Percentiles rank a stretch among this genome's conserved stretches.
phyloP scores from a whole-genome alignment of 345 rosid genomes.

The Eucalyptus pauciflora region DNA sequence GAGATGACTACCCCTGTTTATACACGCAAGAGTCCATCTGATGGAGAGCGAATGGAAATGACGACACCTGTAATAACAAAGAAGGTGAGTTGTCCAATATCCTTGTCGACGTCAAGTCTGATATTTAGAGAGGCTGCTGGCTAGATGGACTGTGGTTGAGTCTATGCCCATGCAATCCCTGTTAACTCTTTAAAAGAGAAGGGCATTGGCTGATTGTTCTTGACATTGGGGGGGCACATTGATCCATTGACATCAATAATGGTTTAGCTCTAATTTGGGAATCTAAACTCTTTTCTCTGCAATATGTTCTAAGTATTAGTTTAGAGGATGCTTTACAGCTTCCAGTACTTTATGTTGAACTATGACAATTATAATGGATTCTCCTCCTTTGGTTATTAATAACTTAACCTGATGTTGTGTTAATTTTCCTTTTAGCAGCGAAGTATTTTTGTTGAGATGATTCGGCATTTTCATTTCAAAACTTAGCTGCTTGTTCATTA shows the following conservation, averaged over 20 bases:
- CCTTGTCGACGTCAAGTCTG: not conserved
- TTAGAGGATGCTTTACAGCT: not conserved
- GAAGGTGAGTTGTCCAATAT: conserved; percentile 24
- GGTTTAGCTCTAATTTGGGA: not conserved
- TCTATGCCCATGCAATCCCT: not conserved
- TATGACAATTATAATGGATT: not conserved
- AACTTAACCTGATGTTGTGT: not conserved
- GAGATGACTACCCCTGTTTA: conserved; percentile 93
- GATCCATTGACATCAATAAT: not conserved
- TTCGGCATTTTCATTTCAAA: not conserved
- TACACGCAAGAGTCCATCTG: conserved; percentile 45
- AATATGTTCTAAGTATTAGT: not conserved
- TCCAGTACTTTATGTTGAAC: not conserved
- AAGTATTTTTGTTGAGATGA: not conserved
- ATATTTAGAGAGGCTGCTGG: not conserved
- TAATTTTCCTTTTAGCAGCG: not conserved
- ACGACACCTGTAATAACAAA: conserved; percentile 81
- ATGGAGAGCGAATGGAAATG: conserved; percentile 85
- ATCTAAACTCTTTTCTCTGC: not conserved
- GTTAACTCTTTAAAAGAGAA: not conserved
- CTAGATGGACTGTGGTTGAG: not conserved
- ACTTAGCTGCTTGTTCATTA: not conserved
- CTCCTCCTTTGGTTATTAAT: not conserved
- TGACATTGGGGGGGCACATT: not conserved
- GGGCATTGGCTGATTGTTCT: not conserved